Conservation (phyloP, 2,329 filamentous ascomycete species). For the Oidium heveae region DNA sequence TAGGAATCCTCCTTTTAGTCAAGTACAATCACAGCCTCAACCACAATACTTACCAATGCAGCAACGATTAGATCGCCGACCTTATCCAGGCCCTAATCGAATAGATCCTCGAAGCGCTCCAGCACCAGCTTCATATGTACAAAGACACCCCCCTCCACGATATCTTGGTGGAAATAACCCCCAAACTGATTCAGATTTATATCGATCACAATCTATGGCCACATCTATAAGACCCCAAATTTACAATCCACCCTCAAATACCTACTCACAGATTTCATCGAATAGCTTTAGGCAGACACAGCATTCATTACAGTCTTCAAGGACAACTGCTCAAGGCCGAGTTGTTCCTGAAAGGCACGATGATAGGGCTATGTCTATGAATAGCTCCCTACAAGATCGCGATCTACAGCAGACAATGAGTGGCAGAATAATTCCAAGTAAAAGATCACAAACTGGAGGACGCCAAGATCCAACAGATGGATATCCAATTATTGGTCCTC, state of each 20-base stretch:
- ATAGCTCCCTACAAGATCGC: constrained; percentile 49
- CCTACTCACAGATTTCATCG: constrained; percentile 40
- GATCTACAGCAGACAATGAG: constrained; percentile 82
- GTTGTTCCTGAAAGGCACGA: constrained; percentile 78
- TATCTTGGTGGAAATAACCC: constrained; percentile 34
- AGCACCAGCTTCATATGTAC: constrained; percentile 19
- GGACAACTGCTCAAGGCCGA: constrained; percentile 75
- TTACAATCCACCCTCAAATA: constrained; percentile 37
- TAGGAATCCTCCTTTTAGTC: constrained; percentile 10
- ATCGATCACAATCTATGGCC: constrained; percentile 82
- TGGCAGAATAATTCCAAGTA: constrained; percentile 67
- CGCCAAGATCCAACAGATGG: constrained; percentile 11
- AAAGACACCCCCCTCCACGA: constrained; percentile 26
- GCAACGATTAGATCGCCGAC: constrained; percentile 34
- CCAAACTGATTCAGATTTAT: constrained; percentile 61
- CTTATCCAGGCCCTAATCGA: constrained; percentile 40
- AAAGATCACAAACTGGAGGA: constrained; percentile 20
- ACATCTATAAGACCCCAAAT: constrained; percentile 46
- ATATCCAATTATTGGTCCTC: constrained; percentile 7
- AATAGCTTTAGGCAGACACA: constrained; percentile 57
- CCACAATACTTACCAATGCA: constrained; percentile 34
- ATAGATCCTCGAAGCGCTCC: constrained; percentile 14
- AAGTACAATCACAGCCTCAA: constrained; percentile 20
- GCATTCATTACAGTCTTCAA: constrained; percentile 38
- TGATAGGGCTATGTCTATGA: constrained; percentile 92